A percentile compares a stretch with the other conserved stretches of the same genome.
Conservation (phyloP, 73 alveolate species). For the Paramecium sexaurelia region DNA sequence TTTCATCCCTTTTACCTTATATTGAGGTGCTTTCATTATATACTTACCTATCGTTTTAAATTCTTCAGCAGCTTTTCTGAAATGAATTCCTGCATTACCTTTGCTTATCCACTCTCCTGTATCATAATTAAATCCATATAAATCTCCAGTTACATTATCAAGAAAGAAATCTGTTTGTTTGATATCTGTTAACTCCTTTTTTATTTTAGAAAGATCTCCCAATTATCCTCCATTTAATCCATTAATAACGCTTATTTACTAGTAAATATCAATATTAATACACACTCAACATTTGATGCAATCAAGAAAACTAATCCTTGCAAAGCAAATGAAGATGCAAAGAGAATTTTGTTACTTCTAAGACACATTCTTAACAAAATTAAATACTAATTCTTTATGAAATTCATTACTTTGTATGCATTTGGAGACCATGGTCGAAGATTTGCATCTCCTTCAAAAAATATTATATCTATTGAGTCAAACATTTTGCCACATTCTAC, state of each 20-base stretch:
- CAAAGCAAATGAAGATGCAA: slow-evolving; percentile 65
- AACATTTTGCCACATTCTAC: slow-evolving; percentile 77
- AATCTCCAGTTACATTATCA: slow-evolving; percentile 95
- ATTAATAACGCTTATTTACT: slow-evolving; percentile 24
- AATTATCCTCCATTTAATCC: slow-evolving; percentile 74
- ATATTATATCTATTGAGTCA: slow-evolving; percentile 87
- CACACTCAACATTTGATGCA: slow-evolving; percentile 67
- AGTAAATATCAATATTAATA: neutral
- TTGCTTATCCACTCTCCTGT: slow-evolving; percentile 87
- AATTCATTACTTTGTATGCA: slow-evolving; percentile 68
- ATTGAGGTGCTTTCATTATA: slow-evolving; percentile 57
- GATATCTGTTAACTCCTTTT: slow-evolving; percentile 62
- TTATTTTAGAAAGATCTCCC: slow-evolving; percentile 46
- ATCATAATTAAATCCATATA: slow-evolving; percentile 78
- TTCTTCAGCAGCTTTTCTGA: slow-evolving; percentile 70
- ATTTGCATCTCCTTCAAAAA: slow-evolving; percentile 88
- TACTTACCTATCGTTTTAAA: slow-evolving; percentile 62
- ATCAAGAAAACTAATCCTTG: slow-evolving; percentile 58
- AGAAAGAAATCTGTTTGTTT: slow-evolving; percentile 81
- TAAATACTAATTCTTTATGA: neutral
- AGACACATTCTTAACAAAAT: slow-evolving; percentile 60
- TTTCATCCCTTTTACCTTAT: neutral
- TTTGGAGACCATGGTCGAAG: slow-evolving; percentile 91
- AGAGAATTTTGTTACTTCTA: slow-evolving; percentile 50
- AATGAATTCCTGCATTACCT: slow-evolving; percentile 95